Conservation (phyloP, 1,284 basidiomycete genomes). For the Trichosporon coremiiforme region DNA sequence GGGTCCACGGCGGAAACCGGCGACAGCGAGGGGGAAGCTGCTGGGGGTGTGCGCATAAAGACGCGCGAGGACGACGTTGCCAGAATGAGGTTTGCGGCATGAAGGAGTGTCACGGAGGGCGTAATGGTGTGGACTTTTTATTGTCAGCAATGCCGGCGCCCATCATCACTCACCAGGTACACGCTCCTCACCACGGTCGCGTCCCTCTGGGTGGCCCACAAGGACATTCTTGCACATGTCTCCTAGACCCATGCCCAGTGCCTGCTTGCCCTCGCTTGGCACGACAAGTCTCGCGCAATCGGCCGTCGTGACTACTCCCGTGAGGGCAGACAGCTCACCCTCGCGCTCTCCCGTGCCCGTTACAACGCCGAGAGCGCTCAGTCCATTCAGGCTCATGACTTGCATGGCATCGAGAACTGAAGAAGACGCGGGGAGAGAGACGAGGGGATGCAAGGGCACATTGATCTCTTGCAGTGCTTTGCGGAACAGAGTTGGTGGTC, state of each 20-base stretch:
- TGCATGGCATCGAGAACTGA: conserved; percentile 51
- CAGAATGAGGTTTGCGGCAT: conserved; percentile 45
- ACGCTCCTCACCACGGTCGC: conserved; percentile 44
- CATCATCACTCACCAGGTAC: conserved; percentile 38
- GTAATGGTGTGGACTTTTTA: conserved; percentile 45
- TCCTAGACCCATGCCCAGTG: conserved; percentile 41
- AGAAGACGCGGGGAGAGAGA: conserved; percentile 40
- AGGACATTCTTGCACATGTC: conserved; percentile 43
- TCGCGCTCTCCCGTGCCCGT: conserved; percentile 30
- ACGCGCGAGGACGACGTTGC: conserved; percentile 46
- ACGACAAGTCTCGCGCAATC: conserved; percentile 45
- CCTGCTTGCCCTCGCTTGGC: conserved; percentile 44
- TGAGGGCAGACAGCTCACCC: conserved; percentile 28
- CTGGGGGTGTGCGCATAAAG: conserved; percentile 37
- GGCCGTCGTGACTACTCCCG: conserved; percentile 39
- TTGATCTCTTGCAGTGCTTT: conserved; percentile 32
- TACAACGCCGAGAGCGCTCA: conserved; percentile 43
- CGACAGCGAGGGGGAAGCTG: conserved; percentile 36
- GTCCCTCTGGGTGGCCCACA: conserved; percentile 35
- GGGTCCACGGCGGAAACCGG: conserved; percentile 36
- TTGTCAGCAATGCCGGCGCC: neutral
- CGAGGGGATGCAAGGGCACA: conserved; percentile 41
- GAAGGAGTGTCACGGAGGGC: conserved; percentile 36
- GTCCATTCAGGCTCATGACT: conserved; percentile 42
- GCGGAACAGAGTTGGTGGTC: conserved; percentile 36